These are phyloP conservation scores for Gracilaria vermiculophylla DNA, from an alignment of 23 red algal genomes.

Conservation along the genomic window DNA sequence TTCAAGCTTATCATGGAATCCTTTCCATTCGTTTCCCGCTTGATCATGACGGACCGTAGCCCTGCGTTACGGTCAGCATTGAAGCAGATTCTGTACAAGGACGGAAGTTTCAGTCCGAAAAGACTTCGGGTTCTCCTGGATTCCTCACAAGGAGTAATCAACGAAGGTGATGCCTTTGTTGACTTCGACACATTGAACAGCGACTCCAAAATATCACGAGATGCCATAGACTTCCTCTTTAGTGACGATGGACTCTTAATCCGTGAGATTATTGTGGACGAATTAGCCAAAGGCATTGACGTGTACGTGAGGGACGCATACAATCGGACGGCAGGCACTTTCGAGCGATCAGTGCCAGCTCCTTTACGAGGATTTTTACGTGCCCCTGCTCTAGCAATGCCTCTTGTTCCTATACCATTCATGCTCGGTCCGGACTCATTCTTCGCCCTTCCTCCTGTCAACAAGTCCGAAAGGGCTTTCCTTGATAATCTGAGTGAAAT, in stretches of 20 bases:
- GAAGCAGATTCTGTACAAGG: slow-evolving; percentile 84
- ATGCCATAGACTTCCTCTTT: slow-evolving; percentile 77
- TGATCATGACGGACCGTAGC: slow-evolving; percentile 75
- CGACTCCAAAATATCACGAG: slow-evolving; percentile 33
- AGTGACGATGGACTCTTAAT: slow-evolving; percentile 72
- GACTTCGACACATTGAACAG: slow-evolving; percentile 89
- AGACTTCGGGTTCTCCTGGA: slow-evolving; percentile 81
- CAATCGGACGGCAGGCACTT: slow-evolving; percentile 14
- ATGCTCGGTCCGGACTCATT: slow-evolving; percentile 2
- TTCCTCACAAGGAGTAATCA: slow-evolving; percentile 83
- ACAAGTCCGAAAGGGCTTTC: slow-evolving; percentile 34
- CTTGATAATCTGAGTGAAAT: slow-evolving; percentile 50
- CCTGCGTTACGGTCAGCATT: slow-evolving; percentile 66
- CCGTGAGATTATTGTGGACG: slow-evolving; percentile 79
- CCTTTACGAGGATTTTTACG: slow-evolving; percentile 16
- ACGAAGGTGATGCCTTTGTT: slow-evolving; percentile 90
- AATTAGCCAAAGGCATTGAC: slow-evolving; percentile 76
- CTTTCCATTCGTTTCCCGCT: slow-evolving; percentile 80
- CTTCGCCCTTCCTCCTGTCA: slow-evolving; percentile 59
- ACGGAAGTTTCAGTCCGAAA: slow-evolving; percentile 75
- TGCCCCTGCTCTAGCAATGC: not conserved
- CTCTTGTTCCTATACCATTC: slow-evolving; percentile 28
- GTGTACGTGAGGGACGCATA: slow-evolving; percentile 51
- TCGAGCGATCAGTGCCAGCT: slow-evolving; percentile 38
- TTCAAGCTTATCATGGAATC: slow-evolving; percentile 96